Conservation (phyloP, 192 early-diverging fungal species). For the Coemansia pectinata region DNA sequence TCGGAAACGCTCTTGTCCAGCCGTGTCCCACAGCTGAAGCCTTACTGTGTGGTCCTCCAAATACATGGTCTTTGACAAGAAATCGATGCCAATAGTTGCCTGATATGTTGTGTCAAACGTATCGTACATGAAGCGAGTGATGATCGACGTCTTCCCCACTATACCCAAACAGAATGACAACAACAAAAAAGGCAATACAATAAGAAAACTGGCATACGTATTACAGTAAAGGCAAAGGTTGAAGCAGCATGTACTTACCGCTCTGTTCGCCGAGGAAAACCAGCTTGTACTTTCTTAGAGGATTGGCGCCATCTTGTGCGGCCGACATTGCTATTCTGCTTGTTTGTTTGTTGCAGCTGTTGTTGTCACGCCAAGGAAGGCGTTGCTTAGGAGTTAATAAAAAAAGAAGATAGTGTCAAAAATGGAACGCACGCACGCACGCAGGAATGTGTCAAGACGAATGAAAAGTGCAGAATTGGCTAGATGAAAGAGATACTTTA, state of each 20-base stretch:
- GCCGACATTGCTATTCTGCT: constrained; percentile 29
- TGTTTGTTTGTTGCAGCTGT: constrained; percentile 5
- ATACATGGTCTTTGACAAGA: constrained; percentile 99
- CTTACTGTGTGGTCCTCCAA: constrained; percentile 97
- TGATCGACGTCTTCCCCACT: constrained; percentile 99
- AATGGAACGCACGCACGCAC: neutral
- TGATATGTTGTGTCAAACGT: constrained; percentile 99
- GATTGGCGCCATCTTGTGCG: constrained; percentile 56
- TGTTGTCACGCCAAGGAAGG: neutral
- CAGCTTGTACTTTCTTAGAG: constrained; percentile 92
- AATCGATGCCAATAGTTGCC: constrained; percentile 98
- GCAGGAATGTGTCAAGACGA: neutral
- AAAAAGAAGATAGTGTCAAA: neutral
- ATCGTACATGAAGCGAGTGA: constrained; percentile 99
- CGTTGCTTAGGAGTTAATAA: neutral
- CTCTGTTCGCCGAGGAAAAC: constrained; percentile 99
- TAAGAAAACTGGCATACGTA: neutral
- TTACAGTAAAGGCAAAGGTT: neutral
- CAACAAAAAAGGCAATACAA: neutral
- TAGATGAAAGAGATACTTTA: neutral
- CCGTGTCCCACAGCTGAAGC: constrained; percentile 98
- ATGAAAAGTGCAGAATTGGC: constrained; percentile 4
- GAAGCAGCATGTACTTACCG: constrained; percentile 62
- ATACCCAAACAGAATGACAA: neutral
- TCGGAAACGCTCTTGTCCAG: constrained; percentile 98